Evolutionary conservation across 2,329 filamentous ascomycete genomes (phyloP).

Genomic region (Claviceps sp.): DNA sequence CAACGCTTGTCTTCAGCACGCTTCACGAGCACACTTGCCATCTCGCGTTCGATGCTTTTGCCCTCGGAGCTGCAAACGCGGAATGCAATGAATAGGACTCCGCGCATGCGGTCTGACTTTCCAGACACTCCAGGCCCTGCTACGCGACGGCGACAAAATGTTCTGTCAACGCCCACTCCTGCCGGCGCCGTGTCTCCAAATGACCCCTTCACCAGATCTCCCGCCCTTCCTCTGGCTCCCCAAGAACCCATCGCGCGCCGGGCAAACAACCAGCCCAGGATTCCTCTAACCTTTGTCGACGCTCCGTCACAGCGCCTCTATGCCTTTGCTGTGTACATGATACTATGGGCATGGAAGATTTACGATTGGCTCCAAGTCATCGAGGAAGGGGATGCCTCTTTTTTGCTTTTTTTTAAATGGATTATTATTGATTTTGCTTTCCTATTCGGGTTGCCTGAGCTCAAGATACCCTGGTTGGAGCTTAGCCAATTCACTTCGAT

Average conservation of each 20-base stretch:
- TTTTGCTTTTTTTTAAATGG: constrained; percentile 91
- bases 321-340: constrained; percentile 63
- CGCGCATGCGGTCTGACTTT: constrained; percentile 69
- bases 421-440: constrained; percentile 73
- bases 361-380: constrained; percentile 74
- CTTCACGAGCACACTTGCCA: background rate
- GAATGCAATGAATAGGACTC: constrained; percentile 73
- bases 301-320: constrained; percentile 86
- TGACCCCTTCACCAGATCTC: constrained; percentile 17
- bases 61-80: constrained; percentile 17
- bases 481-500: constrained; percentile 66
- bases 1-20: background rate
- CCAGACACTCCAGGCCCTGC: constrained; percentile 55
- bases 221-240: constrained; percentile 33
- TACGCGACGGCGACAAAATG: constrained; percentile 22
- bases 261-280: constrained; percentile 44
- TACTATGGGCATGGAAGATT: constrained; percentile 67
- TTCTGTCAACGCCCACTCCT: constrained; percentile 19
- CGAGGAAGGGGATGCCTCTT: constrained; percentile 74
- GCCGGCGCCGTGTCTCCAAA: constrained; percentile 17
- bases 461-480: constrained; percentile 94
- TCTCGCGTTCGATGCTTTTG: constrained; percentile 5
- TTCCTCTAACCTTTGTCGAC: constrained; percentile 72
- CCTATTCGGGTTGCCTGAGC: constrained; percentile 71
- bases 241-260: constrained; percentile 21